Conservation (phyloP, 2,329 filamentous ascomycete genomes). For the Leptoxyphium fumago region DNA sequence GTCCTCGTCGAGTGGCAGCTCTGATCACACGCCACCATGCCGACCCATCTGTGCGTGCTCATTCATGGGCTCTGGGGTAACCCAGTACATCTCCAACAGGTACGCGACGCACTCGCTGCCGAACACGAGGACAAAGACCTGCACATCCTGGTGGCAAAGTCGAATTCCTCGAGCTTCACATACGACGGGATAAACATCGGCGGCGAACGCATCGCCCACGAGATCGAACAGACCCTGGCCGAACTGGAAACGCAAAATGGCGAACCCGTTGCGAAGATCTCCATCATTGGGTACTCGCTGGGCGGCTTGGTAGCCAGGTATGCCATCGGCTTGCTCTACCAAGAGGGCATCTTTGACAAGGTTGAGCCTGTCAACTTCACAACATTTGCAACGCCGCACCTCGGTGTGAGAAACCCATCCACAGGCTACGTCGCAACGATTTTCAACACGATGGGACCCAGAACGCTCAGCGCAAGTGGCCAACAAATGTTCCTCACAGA, state of each 20-base stretch:
- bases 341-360: conserved; percentile 63
- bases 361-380: conserved; percentile 84
- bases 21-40: conserved; percentile 3
- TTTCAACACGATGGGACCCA: conserved; percentile 68
- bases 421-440: conserved; percentile 28
- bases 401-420: conserved; percentile 39
- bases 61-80: conserved; percentile 76
- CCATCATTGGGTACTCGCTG: conserved; percentile 77
- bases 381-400: conserved; percentile 69
- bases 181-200: conserved; percentile 56
- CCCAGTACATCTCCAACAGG: conserved; percentile 53
- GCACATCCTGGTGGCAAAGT: conserved; percentile 56
- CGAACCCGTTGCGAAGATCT: conserved; percentile 63
- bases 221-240: conserved; percentile 46
- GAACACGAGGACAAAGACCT: conserved; percentile 47
- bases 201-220: conserved; percentile 49
- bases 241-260: conserved; percentile 41
- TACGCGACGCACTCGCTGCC: conserved; percentile 50
- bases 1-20: too few relatives aligned
- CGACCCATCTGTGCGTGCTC: conserved; percentile 59
- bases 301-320: conserved; percentile 80
- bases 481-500: conserved; percentile 80
- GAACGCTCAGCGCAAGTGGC: conserved; percentile 69
- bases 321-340: conserved; percentile 68
- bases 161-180: conserved; percentile 56